phyloP scores from a whole-genome alignment of 768 basidiomycete genomes.

The Naganishia antarctica region DNA sequence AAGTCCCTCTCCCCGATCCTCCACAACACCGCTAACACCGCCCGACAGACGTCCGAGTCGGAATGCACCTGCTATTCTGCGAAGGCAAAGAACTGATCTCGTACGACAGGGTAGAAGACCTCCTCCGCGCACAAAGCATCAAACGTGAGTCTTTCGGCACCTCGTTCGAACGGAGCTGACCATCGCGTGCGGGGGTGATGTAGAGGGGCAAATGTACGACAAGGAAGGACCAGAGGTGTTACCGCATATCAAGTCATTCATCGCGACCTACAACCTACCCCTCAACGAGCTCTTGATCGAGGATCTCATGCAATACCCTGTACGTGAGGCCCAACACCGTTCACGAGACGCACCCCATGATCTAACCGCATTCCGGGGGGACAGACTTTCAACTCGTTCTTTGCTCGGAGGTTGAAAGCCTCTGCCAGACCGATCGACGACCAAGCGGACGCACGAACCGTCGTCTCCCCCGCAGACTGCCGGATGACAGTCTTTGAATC shows the following conservation, averaged over 20 bases:
- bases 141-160: constrained; percentile 36
- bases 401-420: constrained; percentile 60
- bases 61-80: constrained; percentile 70
- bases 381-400: constrained; percentile 73
- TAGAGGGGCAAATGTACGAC: constrained; percentile 48
- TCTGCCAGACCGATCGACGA: constrained; percentile 62
- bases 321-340: constrained; percentile 29
- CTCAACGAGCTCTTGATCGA: constrained; percentile 61
- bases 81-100: constrained; percentile 32
- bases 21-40: constrained; percentile 45
- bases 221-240: constrained; percentile 40
- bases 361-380: no score
- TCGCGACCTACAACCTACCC: constrained; percentile 52
- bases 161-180: not conserved
- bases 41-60: constrained; percentile 21
- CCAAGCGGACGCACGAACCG: constrained; percentile 54
- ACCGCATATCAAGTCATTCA: constrained; percentile 48
- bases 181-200: not conserved
- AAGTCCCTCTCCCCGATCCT: constrained; percentile 48
- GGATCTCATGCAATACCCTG: constrained; percentile 59
- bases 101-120: constrained; percentile 34
- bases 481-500: constrained; percentile 65
- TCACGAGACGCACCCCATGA: no score
- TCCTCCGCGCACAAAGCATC: constrained; percentile 42
- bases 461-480: constrained; percentile 69